These are phyloP conservation scores for Strigomonas culicis DNA, from an alignment of 208 protist genomes.

Conservation along the genomic window DNA sequence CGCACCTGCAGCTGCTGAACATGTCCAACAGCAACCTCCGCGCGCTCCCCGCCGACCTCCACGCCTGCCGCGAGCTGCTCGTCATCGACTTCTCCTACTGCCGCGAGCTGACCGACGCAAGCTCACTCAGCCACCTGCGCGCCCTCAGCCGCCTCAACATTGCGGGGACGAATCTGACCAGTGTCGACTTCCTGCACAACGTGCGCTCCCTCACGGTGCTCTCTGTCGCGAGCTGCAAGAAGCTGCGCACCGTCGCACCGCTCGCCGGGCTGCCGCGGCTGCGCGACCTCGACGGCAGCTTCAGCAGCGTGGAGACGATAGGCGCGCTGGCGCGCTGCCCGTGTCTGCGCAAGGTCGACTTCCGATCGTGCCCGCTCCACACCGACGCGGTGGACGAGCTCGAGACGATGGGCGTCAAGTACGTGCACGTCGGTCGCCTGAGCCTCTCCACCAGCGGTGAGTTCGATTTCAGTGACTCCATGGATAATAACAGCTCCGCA, in stretches of 20 bases:
- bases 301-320: background rate
- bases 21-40: background rate
- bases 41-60: background rate
- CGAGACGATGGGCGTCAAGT: background rate
- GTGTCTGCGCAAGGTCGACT: background rate
- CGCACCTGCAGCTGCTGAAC: background rate
- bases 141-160: background rate
- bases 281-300: conserved; percentile 2
- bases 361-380: background rate
- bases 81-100: conserved; percentile 5
- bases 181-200: background rate
- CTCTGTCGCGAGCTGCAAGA: background rate
- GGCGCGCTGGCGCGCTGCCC: background rate
- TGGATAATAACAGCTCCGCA: too few relatives aligned
- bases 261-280: background rate
- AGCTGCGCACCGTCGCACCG: background rate
- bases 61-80: background rate
- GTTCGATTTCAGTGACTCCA: too few relatives aligned
- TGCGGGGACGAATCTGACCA: background rate
- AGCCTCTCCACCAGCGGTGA: background rate
- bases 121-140: background rate
- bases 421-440: background rate
- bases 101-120: background rate
- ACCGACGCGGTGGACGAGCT: background rate
- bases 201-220: background rate